Base-by-base conservation (phyloP, 2,329 filamentous ascomycete genomes). In the Ophiostoma quercus region DNA sequence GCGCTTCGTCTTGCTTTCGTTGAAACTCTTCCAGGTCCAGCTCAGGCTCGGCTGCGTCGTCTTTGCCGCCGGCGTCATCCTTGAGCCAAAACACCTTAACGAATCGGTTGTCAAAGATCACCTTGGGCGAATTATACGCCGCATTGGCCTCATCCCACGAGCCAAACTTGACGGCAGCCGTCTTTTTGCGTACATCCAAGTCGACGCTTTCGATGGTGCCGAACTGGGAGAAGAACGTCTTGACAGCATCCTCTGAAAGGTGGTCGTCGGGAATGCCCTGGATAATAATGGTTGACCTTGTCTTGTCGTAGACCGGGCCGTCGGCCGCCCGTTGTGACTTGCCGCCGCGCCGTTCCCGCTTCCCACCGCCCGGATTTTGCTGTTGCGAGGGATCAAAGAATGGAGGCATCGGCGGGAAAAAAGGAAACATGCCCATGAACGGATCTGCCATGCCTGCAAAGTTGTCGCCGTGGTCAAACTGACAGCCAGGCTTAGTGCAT, bases 41-140 rank as follows among this genome's bases (percentile, higher is more conserved):
- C 72, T 87, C 84, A 1, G 85, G 82, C 29, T 41, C 71, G 12
- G 86, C 83, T 39, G 69, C 76, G 16, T 43, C 72, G 2, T 67
- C 71, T 19, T 70, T 75, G n/a, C 71, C 37, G 34, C 54, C 71
- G 8, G 84, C 83, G 6, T 85, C 84, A 74, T 87, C 89, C 76
- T 87, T 39, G 62, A 39, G 84, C 91, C 91, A 94, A 75, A 90
- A 93, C 0, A 94, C 89, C 75, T 92, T 94, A 67, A 95, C 92
- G 74, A 95, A 95, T 12, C 92, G 84, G 74, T 94, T 95, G 75
- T 94, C 90, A 76, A 94, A 95, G 63, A 95, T 89, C 66, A 88
- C 89, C 76, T 92, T 92, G 0, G 92, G 91, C 9, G 90, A 93
- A 66, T 85, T 84, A 77, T 92, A 92, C 1, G 92, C 92, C 19